Conservation (phyloP, 2,329 filamentous ascomycete species). For the Aspergillus felis region DNA sequence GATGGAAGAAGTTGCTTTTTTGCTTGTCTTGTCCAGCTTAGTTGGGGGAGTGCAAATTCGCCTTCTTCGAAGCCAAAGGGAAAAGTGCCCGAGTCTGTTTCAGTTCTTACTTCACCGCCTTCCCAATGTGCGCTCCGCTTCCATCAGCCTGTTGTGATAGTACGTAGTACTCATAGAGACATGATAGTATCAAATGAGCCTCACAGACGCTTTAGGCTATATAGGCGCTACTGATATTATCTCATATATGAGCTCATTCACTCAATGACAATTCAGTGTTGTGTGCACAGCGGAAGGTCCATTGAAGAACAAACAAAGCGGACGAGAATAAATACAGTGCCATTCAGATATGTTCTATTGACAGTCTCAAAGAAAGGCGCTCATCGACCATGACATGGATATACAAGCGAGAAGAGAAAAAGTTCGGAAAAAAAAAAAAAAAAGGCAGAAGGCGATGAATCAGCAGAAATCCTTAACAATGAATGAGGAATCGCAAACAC, state of each 20-base stretch:
- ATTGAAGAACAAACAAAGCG: not conserved
- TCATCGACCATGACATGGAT: not conserved
- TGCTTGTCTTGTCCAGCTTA: not conserved
- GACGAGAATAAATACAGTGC: not conserved
- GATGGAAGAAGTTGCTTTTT: not conserved
- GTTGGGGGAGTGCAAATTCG: not conserved
- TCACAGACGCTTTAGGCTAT: not conserved
- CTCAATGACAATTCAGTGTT: not conserved
- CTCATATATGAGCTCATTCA: not conserved
- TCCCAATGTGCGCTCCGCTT: not conserved
- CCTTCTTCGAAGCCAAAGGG: not conserved
- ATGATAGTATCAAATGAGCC: not conserved
- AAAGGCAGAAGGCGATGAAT: not conserved
- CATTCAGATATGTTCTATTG: not conserved
- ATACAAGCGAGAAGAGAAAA: not conserved
- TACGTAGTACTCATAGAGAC: not conserved
- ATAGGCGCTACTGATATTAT: not conserved
- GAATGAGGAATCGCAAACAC: constrained; percentile 1
- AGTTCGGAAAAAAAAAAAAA: not conserved
- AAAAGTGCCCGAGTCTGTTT: constrained; percentile 6
- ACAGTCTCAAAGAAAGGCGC: not conserved
- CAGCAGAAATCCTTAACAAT: not conserved
- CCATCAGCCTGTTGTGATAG: too few relatives aligned
- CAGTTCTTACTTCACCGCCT: constrained; percentile 4
- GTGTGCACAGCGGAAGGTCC: not conserved